Evolutionary conservation across 2,329 filamentous ascomycete genomes (phyloP).

Genomic region (Fusarium brachygibbosum): DNA sequence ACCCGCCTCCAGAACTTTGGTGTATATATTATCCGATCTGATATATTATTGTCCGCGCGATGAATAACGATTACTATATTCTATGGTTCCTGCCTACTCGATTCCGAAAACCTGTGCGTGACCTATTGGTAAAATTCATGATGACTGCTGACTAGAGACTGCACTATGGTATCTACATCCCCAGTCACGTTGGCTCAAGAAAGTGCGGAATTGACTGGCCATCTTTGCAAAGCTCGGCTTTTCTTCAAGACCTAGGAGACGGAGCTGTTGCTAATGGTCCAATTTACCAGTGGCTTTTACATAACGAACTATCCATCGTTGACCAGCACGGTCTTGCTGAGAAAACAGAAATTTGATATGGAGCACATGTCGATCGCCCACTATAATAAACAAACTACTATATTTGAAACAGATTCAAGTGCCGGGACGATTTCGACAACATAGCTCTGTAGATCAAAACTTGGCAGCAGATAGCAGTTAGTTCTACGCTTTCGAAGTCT

Average conservation of each 20-base stretch:
- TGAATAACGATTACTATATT: not conserved
- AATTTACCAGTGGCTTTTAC: not conserved
- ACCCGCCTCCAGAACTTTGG: not conserved
- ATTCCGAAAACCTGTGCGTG: not conserved
- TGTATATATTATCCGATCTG: not conserved
- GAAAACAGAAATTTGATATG: not conserved
- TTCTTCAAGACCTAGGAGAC: not conserved
- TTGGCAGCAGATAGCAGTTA: not conserved
- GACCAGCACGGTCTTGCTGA: not conserved
- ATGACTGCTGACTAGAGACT: not conserved
- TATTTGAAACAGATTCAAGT: not conserved
- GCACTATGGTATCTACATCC: not conserved
- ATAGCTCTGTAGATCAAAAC: not conserved
- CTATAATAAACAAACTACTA: not conserved
- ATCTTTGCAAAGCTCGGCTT: not conserved
- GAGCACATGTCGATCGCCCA: not conserved
- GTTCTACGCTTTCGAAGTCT: not conserved
- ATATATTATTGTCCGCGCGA: not conserved
- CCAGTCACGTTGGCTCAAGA: not conserved
- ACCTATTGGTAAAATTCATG: not conserved
- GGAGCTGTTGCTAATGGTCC: not conserved
- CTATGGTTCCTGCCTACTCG: not conserved
- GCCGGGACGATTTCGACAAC: not conserved
- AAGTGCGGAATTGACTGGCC: not conserved
- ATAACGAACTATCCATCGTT: too few relatives aligned